phyloP scores from a whole-genome alignment of 2,329 filamentous ascomycete genomes.

The Penicillium freii region DNA sequence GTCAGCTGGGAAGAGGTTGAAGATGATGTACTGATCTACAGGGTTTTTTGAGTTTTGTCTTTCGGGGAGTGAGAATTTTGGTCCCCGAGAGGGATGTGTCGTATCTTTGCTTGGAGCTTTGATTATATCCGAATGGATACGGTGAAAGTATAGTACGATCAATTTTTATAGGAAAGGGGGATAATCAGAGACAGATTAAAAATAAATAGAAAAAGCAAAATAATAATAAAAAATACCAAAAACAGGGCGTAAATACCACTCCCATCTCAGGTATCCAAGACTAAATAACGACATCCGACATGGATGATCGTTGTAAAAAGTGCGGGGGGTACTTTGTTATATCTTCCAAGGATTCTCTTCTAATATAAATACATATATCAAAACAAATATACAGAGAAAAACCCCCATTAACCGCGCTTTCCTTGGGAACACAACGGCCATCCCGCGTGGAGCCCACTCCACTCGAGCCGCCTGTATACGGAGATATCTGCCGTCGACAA shows the following conservation, averaged over 20 bases:
- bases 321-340: slow-evolving; percentile 7
- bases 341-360: no score
- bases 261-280: not conserved
- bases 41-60: not conserved
- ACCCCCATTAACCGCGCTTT: not conserved
- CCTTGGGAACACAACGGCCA: slow-evolving; percentile 6
- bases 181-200: not conserved
- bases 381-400: not conserved
- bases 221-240: not conserved
- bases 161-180: not conserved
- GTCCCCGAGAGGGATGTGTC: slow-evolving; percentile 16
- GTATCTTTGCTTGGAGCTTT: slow-evolving; percentile 1
- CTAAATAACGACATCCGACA: not conserved
- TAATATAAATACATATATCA: not conserved
- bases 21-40: slow-evolving; percentile 23
- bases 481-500: slow-evolving; percentile 20
- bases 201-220: not conserved
- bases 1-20: not conserved
- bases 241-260: not conserved
- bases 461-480: slow-evolving; percentile 4
- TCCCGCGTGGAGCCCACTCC: slow-evolving; percentile 13
- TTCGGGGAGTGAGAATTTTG: slow-evolving; percentile 14
- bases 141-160: slow-evolving; percentile 1
- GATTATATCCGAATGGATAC: not conserved
- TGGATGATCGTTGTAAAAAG: not conserved